Evolutionary conservation across 768 basidiomycete genomes (phyloP), one percentile per base, ranked within the genome.

Genomic region (Phanerodontia chrysosporium): DNA sequence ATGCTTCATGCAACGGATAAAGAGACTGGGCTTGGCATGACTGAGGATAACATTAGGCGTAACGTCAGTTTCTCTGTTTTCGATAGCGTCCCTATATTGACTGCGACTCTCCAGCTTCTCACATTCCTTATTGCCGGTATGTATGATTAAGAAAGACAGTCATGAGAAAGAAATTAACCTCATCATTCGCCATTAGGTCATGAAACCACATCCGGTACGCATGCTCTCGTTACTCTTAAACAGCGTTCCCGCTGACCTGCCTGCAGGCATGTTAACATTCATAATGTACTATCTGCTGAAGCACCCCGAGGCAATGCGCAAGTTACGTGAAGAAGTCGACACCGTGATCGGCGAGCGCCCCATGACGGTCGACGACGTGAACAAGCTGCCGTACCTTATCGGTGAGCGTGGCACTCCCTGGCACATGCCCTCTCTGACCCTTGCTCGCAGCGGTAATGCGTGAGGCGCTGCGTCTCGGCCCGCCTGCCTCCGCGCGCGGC

Each of bases 81-180:
- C 25, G 22, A 5, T 59, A 49, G 1, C 0, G 45, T 0, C n/a
- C 16, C 45, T 22, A 54, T 5, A 53, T 35, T 36, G 18, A 55
- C 51, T 54, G 4, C 13, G 44, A 1, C 13, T 27, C 25, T 12
- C 18, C 52, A 78, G 76, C 68, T 81, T 7, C 67, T 78, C 14
- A 82, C 80, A 1, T 82, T 82, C 72, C 67, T 82, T 13, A 77
- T 81, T 49, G 80, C 80, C 7, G 80, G 76, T 76, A 57, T 48
- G 65, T 27, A 44, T 7, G n/a, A 3, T n/a, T n/a, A n/a, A n/a
- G n/a, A n/a, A n/a, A n/a, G n/a, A n/a, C n/a, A n/a, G n/a, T n/a
- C n/a, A n/a, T n/a, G n/a, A n/a, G n/a, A n/a, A n/a, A n/a, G n/a
- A n/a, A n/a, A n/a, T n/a, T n/a, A n/a, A n/a, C n/a, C n/a, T n/a